Conservation (phyloP, 768 basidiomycete genomes). For the Lactarius trivialis region DNA sequence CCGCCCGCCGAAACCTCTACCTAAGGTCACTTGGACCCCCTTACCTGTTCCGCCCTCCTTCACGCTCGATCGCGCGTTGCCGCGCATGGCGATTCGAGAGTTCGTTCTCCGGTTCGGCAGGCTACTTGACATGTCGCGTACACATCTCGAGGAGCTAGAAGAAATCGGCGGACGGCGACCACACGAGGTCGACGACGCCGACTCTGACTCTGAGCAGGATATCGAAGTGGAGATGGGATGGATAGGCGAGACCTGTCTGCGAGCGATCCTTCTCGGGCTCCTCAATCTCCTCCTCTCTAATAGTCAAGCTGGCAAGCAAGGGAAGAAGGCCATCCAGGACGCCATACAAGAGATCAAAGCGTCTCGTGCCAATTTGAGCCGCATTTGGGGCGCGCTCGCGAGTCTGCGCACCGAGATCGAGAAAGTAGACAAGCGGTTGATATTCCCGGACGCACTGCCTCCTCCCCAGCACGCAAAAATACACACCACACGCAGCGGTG, state of each 20-base stretch:
- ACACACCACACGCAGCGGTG: slow-evolving; percentile 42
- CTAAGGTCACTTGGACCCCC: slow-evolving; percentile 48
- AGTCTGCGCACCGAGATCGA: slow-evolving; percentile 37
- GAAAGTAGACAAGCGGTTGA: slow-evolving; percentile 24
- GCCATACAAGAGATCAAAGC: slow-evolving; percentile 48
- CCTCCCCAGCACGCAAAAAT: slow-evolving; percentile 38
- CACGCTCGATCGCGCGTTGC: slow-evolving; percentile 42
- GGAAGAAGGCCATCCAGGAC: slow-evolving; percentile 35
- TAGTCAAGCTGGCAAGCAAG: slow-evolving; percentile 32
- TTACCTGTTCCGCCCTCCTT: slow-evolving; percentile 38
- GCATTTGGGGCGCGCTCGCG: slow-evolving; percentile 54
- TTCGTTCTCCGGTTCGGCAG: slow-evolving; percentile 60
- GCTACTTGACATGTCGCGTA: slow-evolving; percentile 46
- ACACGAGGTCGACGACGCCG: slow-evolving; percentile 37
- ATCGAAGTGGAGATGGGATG: slow-evolving; percentile 37
- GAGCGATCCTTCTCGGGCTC: slow-evolving; percentile 55
- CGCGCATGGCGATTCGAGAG: slow-evolving; percentile 67
- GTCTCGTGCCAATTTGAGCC: slow-evolving; percentile 50
- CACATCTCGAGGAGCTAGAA: slow-evolving; percentile 54
- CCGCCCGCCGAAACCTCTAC: slow-evolving; percentile 31
- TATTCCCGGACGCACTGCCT: slow-evolving; percentile 55
- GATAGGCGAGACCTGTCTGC: slow-evolving; percentile 61
- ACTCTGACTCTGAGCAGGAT: slow-evolving; percentile 22
- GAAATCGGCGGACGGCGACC: slow-evolving; percentile 33
- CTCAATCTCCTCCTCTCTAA: slow-evolving; percentile 43